Evolutionary conservation across 495 filamentous ascomycete genomes (phyloP).

Genomic region (Cetradonia linearis): DNA sequence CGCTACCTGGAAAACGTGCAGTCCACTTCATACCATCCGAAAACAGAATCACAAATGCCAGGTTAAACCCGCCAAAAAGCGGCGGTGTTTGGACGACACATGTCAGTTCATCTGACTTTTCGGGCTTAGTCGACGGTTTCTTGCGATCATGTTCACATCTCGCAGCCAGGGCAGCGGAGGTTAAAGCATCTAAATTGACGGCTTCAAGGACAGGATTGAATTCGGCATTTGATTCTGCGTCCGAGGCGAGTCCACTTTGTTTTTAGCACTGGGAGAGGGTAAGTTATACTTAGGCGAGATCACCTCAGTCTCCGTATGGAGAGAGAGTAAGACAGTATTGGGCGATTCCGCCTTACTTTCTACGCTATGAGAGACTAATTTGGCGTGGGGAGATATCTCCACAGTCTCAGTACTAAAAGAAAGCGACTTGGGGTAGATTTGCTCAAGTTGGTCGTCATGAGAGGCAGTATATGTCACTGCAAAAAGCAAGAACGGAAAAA

Average conservation of each 20-base stretch:
- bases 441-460: too few species aligned
- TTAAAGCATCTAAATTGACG: background rate
- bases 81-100: background rate
- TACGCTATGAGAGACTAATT: background rate
- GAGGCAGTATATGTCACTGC: too few species aligned
- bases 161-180: background rate
- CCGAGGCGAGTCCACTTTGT: background rate
- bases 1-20: constrained; percentile 16
- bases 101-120: background rate
- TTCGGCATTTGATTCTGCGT: background rate
- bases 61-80: background rate
- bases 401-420: too few species aligned
- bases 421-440: too few species aligned
- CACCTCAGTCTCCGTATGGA: background rate
- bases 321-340: background rate
- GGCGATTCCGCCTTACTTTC: too few species aligned
- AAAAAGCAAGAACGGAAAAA: too few species aligned
- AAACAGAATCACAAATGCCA: constrained; percentile 10
- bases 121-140: background rate
- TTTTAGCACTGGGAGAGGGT: background rate
- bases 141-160: background rate
- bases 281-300: background rate
- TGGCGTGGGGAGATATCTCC: too few species aligned
- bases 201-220: background rate
- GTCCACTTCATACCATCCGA: constrained; percentile 16